phyloP scores from a whole-genome alignment of 2,329 filamentous ascomycete genomes.

The Aspergillus ibericus region DNA sequence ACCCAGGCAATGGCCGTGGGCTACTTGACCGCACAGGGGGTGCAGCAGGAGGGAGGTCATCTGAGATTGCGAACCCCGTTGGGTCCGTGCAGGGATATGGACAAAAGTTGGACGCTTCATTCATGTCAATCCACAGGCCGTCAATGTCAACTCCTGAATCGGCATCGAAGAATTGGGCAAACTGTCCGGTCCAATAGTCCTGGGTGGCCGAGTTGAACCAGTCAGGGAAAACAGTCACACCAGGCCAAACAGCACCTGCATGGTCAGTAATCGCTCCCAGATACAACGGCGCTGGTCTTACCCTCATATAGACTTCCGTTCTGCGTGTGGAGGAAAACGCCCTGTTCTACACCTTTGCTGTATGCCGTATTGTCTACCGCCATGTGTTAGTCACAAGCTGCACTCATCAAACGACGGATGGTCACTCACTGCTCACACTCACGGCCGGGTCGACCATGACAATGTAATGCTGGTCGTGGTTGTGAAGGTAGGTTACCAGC shows the following conservation, averaged over 20 bases:
- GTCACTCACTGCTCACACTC: conserved; percentile 33
- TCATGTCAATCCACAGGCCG: conserved; percentile 75
- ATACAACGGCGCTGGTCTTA: conserved; percentile 7
- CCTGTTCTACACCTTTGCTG: conserved; percentile 60
- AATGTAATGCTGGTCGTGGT: conserved; percentile 67
- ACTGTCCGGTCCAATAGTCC: conserved; percentile 69
- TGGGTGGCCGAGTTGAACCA: conserved; percentile 70
- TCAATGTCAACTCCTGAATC: conserved; percentile 71
- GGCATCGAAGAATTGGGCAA: conserved; percentile 63
- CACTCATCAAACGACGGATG: too few species aligned
- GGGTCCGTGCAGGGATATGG: conserved; percentile 58
- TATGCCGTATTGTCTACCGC: conserved; percentile 55
- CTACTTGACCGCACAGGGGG: conserved; percentile 60
- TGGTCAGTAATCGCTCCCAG: background rate
- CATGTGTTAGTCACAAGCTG: background rate
- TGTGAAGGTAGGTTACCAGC: conserved; percentile 66
- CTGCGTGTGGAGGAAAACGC: conserved; percentile 52
- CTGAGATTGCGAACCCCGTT: conserved; percentile 49
- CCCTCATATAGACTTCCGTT: conserved; percentile 59
- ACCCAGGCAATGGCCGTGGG: conserved; percentile 67
- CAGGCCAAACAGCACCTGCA: conserved; percentile 73
- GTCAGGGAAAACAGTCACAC: conserved; percentile 70
- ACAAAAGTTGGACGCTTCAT: conserved; percentile 57
- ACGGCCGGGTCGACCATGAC: conserved; percentile 71
- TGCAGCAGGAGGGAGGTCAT: conserved; percentile 56